These are phyloP conservation scores for Pythium brassicae DNA, from an alignment of 352 stramenopile species.

Conservation along the genomic window DNA sequence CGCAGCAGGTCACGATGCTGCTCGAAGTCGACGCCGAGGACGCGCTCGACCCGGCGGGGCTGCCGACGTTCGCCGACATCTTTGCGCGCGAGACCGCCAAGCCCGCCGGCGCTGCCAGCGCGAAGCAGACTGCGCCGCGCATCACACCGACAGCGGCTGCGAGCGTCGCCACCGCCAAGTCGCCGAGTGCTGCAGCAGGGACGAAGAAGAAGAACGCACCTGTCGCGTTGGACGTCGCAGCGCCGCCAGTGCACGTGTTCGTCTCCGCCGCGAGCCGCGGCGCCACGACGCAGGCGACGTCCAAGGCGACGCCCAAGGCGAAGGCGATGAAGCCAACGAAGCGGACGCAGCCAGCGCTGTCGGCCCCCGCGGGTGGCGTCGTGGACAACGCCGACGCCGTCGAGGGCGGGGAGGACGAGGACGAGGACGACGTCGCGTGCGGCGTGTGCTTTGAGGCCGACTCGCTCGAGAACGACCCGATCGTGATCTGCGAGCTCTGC, in stretches of 20 bases:
- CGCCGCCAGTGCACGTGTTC: not conserved
- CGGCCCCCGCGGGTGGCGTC: too few species aligned
- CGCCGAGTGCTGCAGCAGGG: not conserved
- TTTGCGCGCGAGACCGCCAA: conserved; percentile 10
- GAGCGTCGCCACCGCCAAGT: not conserved
- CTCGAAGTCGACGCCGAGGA: conserved; percentile 40
- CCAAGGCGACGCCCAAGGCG: not conserved
- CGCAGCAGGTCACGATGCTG: conserved; percentile 61
- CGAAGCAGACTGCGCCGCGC: not conserved
- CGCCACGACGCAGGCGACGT: not conserved
- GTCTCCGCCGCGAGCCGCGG: too few species aligned
- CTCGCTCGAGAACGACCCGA: conserved; percentile 66
- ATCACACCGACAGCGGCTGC: not conserved
- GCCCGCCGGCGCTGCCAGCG: conserved; percentile 6
- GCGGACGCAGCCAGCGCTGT: not conserved
- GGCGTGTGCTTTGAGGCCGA: conserved; percentile 60
- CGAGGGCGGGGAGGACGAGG: not conserved
- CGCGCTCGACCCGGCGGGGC: conserved; percentile 16
- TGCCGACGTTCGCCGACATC: conserved; percentile 22
- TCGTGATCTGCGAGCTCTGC: conserved; percentile 80
- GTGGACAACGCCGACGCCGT: not conserved
- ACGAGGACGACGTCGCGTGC: conserved; percentile 52
- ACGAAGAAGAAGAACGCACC: not conserved
- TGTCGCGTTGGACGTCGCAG: not conserved
- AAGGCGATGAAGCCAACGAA: too few species aligned